Base-by-base conservation (phyloP, 2,329 filamentous ascomycete species). In the Cercospora brassicicola region DNA sequence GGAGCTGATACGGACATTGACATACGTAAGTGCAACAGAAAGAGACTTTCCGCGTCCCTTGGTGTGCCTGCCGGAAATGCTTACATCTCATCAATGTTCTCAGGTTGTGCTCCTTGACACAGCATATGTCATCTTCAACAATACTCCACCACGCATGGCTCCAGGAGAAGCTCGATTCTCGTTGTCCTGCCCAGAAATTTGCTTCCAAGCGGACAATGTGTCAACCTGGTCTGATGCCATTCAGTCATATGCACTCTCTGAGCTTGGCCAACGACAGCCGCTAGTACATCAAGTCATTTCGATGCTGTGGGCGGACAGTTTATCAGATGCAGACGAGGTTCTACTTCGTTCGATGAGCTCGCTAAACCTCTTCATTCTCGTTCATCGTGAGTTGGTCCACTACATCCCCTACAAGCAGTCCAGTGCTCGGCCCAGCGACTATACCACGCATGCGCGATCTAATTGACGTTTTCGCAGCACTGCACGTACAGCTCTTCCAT, bases 121-220 rank as follows among this genome's bases (percentile, higher is more conserved):
- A 10, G 48, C 53, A n/a, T 64, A 57, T 15, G 62, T 64, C 48
- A 57, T 64, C 28, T 57, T 64, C 62, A 64, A 64, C 51, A 64
- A 64, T 8, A 64, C 62, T 10, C 62, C 62, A 42, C 62, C 62
- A 26, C 62, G 62, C 6, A 36, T 64, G 62, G 62, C 62, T 23
- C 20, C 48, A 11, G 48, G 48, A 6, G 62, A 64, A 28, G 48
- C 62, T 26, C 51, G 62, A 9, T 23, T 64, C 23, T 31, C 31
- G 15, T 33, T 64, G 31, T 36, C 62, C 5, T 64, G 62, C 42
- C 62, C 62, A 11, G 62, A 64, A 28, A 9, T 31, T 15, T 64
- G 62, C 31, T 64, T 64, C 28, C 30, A 64, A n/a, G 62, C 62
- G 6, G 53, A 64, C 4, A 57, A 11, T 55, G 62, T 45, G 30